phyloP scores from a whole-genome alignment of 1,139 yeast species.

The Suhomyces bokatorum region DNA sequence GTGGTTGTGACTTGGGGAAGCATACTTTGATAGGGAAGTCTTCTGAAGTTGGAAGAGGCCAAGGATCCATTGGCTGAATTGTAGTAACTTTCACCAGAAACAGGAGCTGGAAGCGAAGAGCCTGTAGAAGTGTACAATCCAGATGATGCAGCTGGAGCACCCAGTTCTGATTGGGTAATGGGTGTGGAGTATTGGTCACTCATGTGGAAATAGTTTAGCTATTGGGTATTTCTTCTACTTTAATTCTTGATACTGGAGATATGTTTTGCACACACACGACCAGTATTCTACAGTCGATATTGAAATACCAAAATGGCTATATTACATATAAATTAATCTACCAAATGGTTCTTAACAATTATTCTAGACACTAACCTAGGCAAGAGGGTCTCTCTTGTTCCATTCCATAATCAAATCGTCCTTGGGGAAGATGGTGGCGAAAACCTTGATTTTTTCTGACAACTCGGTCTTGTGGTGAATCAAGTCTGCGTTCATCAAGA shows the following conservation, averaged over 20 bases:
- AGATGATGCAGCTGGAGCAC: not conserved
- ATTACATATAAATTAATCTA: too few species aligned
- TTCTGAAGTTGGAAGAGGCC: constrained; percentile 2
- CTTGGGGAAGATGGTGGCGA: constrained; percentile 97
- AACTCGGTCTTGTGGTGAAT: constrained; percentile 77
- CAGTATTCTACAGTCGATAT: too few species aligned
- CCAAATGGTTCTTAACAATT: not conserved
- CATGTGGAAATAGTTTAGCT: not conserved
- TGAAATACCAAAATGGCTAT: too few species aligned
- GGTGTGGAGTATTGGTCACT: constrained; percentile 1
- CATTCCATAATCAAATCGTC: constrained; percentile 87
- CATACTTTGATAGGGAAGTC: constrained; percentile 9
- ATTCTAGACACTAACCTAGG: constrained; percentile 3
- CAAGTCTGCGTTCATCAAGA: constrained; percentile 75
- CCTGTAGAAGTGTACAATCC: not conserved
- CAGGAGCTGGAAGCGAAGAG: not conserved
- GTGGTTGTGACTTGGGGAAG: constrained; percentile 12
- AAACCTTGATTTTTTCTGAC: constrained; percentile 90
- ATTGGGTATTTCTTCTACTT: too few species aligned
- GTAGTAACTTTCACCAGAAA: not conserved
- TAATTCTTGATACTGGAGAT: not conserved
- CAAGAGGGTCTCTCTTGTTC: constrained; percentile 56
- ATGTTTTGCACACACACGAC: not conserved
- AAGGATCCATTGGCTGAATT: constrained; percentile 1
- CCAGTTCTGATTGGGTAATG: not conserved